Evolutionary conservation across 257 asterid species (phyloP), one percentile per base, ranked within the genome.

Genomic region (Hygrophila difformis): DNA sequence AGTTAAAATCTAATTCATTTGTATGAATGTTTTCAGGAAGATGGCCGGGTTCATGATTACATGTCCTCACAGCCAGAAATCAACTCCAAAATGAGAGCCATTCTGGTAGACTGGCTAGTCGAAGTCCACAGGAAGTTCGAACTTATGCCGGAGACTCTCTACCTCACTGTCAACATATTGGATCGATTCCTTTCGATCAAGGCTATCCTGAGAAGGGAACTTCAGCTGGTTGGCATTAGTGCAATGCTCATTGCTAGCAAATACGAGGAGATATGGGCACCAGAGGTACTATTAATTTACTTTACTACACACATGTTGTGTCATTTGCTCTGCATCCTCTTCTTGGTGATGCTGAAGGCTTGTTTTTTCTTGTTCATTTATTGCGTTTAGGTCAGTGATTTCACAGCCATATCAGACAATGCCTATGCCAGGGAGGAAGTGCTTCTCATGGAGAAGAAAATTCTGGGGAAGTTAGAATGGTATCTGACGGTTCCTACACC

Each of bases 221-320:
- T 87, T 49, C 97, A 87, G 77, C 60, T 87, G 57, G 92, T 84
- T 6, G 94, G 95, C 19, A 72, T 87, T 31, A 77, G 92, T 62
- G 66, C 97, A 12, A 87, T 87, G 94, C 82, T 87, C 1, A 57
- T 84, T 18, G 97, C 97, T 1, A 70, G 92, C 88, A 87, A 87
- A 47, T 84, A 87, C 34, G 97, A 87, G 48, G 97, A 87, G 63
- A 84, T 87, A 13, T 87, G 97, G 97, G 86, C 97, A 2, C 95
- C 97, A 0, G 95, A 79, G 86, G 94, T 82, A 49, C n/a, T n/a
- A 12, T 35, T 48, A n/a, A 4, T 0, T 6, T 21, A 3, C 8
- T 6, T 41, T 14, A 3, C 11, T 18, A 12, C 31, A 1, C 38
- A 38, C 34, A 8, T 38, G 7, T 18, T 23, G n/a, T n/a, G n/a